phyloP scores from a whole-genome alignment of 441 rosid species.

The Erodium moschatum region DNA sequence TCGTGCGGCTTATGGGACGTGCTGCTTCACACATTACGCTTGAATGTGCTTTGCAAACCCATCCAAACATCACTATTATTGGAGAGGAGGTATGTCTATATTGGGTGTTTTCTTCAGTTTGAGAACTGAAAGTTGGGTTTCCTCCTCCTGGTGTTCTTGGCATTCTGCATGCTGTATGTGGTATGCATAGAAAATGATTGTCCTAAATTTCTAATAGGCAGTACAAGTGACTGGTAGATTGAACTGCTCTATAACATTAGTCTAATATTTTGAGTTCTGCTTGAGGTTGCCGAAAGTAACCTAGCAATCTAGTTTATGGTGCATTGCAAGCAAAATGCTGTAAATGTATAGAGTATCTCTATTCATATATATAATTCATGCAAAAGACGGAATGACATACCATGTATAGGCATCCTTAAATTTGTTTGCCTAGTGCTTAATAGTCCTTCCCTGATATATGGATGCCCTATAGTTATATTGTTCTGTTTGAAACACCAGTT shows the following conservation, averaged over 20 bases:
- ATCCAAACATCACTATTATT: constrained; percentile 82
- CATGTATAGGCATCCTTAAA: neutral
- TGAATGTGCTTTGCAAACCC: constrained; percentile 98
- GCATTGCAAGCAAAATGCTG: neutral
- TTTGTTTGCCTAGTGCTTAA: neutral
- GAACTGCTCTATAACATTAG: neutral
- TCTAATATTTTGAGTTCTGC: neutral
- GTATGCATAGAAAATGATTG: neutral
- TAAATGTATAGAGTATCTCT: neutral
- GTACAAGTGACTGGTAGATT: neutral
- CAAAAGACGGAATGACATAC: neutral
- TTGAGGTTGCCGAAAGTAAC: neutral
- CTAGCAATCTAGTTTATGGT: neutral
- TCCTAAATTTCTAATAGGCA: neutral
- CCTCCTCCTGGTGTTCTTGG: neutral
- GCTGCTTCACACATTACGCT: constrained; percentile 98
- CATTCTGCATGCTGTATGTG: neutral
- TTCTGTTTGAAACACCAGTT: neutral
- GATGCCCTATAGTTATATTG: neutral
- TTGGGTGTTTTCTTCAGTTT: constrained; percentile 10
- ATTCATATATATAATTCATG: neutral
- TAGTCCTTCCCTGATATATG: neutral
- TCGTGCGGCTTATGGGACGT: constrained; percentile 98
- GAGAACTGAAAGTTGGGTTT: neutral
- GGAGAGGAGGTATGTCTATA: constrained; percentile 79